phyloP scores from a whole-genome alignment of 2,329 filamentous ascomycete species.

The Cryphonectria radicalis region DNA sequence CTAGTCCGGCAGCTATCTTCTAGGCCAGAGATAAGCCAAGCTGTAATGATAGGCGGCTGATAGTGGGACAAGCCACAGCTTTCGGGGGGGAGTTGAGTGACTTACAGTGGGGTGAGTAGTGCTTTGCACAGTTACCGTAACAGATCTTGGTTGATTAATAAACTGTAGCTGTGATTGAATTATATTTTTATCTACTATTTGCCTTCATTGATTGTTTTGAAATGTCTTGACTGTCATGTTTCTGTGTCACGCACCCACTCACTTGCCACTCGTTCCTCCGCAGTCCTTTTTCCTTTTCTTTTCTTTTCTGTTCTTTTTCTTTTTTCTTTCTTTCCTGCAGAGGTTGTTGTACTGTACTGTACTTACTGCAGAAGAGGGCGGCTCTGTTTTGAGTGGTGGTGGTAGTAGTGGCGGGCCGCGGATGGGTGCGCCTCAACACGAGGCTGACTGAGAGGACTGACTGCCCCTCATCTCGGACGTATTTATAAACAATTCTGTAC shows the following conservation, averaged over 20 bases:
- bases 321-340: too few relatives aligned
- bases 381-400: too few relatives aligned
- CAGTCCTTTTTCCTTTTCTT: not conserved
- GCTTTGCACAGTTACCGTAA: not conserved
- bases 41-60: slow-evolving; percentile 1
- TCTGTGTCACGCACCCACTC: not conserved
- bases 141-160: not conserved
- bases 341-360: too few relatives aligned
- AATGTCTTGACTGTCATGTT: not conserved
- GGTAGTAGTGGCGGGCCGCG: not conserved
- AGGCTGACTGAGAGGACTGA: not conserved
- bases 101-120: not conserved
- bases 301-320: too few relatives aligned
- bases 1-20: slow-evolving; percentile 14
- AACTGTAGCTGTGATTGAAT: not conserved
- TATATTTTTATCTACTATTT: not conserved
- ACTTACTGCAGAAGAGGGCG: too few relatives aligned
- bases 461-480: not conserved
- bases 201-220: not conserved
- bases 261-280: not conserved
- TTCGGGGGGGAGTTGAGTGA: not conserved
- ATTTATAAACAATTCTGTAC: not conserved
- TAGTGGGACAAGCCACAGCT: not conserved
- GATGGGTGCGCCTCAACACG: slow-evolving; percentile 1
- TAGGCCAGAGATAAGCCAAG: slow-evolving; percentile 17